These are phyloP conservation scores for Tulasnella sp. DNA, from an alignment of 768 basidiomycete species.

Conservation along the genomic window DNA sequence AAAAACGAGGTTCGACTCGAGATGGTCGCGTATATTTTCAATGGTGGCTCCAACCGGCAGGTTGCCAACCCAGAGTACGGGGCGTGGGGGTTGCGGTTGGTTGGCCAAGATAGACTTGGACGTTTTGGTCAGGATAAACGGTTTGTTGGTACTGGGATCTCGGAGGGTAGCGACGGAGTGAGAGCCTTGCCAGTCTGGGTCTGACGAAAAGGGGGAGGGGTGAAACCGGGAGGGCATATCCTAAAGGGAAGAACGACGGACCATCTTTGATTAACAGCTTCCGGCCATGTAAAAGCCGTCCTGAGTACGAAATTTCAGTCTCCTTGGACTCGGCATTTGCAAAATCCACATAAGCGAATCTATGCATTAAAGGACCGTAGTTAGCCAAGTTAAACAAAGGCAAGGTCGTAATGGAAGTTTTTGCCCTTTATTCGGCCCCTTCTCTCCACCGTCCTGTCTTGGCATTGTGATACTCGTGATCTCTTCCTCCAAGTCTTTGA, in stretches of 20 bases:
- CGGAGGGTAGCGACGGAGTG: slow-evolving; percentile 30
- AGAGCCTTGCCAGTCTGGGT: slow-evolving; percentile 31
- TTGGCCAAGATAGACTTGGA: slow-evolving; percentile 70
- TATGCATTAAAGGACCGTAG: slow-evolving; percentile 43
- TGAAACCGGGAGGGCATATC: not conserved
- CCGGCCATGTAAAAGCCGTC: slow-evolving; percentile 77
- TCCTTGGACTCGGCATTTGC: slow-evolving; percentile 67
- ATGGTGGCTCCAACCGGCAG: slow-evolving; percentile 88
- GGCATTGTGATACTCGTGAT: slow-evolving; percentile 86
- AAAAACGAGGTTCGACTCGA: slow-evolving; percentile 58
- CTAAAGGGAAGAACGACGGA: slow-evolving; percentile 38
- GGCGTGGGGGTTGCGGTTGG: slow-evolving; percentile 80
- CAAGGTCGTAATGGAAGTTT: too few species aligned
- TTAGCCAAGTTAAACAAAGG: too few species aligned
- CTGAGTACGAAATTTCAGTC: slow-evolving; percentile 74
- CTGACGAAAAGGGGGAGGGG: slow-evolving; percentile 1
- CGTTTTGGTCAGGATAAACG: slow-evolving; percentile 49
- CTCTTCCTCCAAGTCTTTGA: slow-evolving; percentile 59
- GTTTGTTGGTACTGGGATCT: slow-evolving; percentile 40
- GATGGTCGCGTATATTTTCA: slow-evolving; percentile 62
- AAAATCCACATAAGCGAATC: slow-evolving; percentile 97
- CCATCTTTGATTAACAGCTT: slow-evolving; percentile 92
- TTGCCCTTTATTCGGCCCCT: slow-evolving; percentile 35
- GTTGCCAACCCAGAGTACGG: slow-evolving; percentile 90
- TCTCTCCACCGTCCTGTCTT: slow-evolving; percentile 52